Evolutionary conservation across 1,139 yeast genomes (phyloP).

Genomic region (Zygoascus sp.): DNA sequence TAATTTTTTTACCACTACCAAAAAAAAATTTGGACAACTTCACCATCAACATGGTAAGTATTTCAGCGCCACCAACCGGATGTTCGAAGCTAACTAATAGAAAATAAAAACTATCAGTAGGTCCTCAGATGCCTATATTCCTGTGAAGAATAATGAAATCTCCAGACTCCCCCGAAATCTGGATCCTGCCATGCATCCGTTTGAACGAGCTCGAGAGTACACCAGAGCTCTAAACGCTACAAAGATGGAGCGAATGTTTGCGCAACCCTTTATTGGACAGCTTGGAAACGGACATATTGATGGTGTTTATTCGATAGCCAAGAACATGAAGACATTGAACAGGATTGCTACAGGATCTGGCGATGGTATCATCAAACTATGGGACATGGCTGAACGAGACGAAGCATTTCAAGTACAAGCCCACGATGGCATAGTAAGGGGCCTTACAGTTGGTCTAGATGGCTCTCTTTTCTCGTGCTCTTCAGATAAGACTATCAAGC

Average conservation of each 20-base stretch:
- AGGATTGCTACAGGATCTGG: conserved; percentile 89
- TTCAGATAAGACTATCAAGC: conserved; percentile 80
- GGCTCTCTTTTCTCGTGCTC: conserved; percentile 78
- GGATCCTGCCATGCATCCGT: conserved; percentile 93
- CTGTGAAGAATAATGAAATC: conserved; percentile 86
- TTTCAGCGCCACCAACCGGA: neutral
- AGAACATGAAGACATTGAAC: conserved; percentile 63
- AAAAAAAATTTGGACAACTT: conserved; percentile 6
- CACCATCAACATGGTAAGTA: conserved; percentile 6
- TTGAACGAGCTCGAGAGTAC: conserved; percentile 94
- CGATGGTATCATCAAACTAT: conserved; percentile 89
- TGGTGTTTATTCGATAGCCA: conserved; percentile 88
- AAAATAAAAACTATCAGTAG: conserved; percentile 88
- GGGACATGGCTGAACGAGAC: conserved; percentile 76
- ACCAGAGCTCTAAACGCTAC: conserved; percentile 94
- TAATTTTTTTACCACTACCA: neutral
- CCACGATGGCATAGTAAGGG: conserved; percentile 87
- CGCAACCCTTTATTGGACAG: conserved; percentile 95
- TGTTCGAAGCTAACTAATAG: conserved; percentile 32
- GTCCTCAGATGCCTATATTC: conserved; percentile 86
- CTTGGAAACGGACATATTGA: conserved; percentile 93
- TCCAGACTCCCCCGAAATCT: conserved; percentile 83
- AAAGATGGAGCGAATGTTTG: conserved; percentile 92
- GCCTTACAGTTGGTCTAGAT: conserved; percentile 72
- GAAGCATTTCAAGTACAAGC: conserved; percentile 79